Base-by-base conservation (phyloP, 352 stramenopile species). In the Elongisporangium undulatum region DNA sequence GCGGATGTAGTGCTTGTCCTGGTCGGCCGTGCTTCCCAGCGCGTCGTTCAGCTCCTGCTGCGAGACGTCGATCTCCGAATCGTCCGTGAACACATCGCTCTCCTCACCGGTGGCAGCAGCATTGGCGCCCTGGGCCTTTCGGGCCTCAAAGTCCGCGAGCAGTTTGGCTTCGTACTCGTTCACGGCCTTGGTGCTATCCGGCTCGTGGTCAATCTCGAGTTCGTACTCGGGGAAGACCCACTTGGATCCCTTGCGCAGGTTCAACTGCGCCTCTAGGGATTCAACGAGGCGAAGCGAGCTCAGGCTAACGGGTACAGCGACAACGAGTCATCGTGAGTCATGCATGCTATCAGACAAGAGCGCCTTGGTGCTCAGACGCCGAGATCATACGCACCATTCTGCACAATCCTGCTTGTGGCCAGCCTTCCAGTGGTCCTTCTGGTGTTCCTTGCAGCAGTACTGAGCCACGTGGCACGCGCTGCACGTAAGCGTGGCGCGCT, bases 171-270 rank as follows among this genome's bases (percentile, higher is more conserved):
- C 84, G 45, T 60, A 84, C 77, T 89, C 79, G 58, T 90, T 89
- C 2, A 61, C 79, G 4, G 82, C 83, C 24, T 85, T 68, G 45
- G 64, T 67, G 23, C 66, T 73, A 56, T 92, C 81, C 0, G 83
- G 83, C 55, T 94, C 83, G 38, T 81, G 71, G 54, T 94, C 85
- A 41, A 93, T 93, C 55, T 89, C 80, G n/a, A 95, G 59, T 19
- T 84, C 67, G 55, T 89, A 85, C 58, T 85, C 62, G 0, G 85
- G 82, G 69, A 93, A 95, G 52, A 93, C 8, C 73, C 77, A 91
- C 62, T 79, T 89, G 53, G 79, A 87, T 13, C 85, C 85, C 26
- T 81, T 71, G 9, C 75, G 66, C 51, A 91, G 53, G 22, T 65
- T 59, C 41, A 77, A 62, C 0, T 58, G 63, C 12, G 38, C 58